Percentiles rank a stretch among this genome's conserved stretches.
Evolutionary conservation across 495 filamentous ascomycete genomes (phyloP).

Genomic region (Poronia punctata): DNA sequence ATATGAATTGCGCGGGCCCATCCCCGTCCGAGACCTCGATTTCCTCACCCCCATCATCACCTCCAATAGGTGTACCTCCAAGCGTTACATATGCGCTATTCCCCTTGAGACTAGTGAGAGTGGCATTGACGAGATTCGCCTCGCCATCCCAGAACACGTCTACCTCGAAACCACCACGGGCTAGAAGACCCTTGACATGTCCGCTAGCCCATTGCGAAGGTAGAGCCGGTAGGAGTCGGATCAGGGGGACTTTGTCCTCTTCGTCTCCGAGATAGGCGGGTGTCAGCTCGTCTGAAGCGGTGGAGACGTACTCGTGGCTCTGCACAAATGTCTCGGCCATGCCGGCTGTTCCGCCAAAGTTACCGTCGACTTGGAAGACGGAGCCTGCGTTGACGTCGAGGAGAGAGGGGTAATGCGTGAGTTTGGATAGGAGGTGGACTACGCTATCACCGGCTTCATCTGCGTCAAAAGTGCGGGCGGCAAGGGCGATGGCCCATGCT

Average conservation of each 20-base stretch:
- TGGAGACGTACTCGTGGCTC: constrained; percentile 2
- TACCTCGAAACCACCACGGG: background rate
- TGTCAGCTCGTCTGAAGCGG: background rate
- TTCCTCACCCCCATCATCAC: background rate
- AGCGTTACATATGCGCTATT: background rate
- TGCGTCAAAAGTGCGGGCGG: constrained; percentile 27
- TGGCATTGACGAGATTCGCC: background rate
- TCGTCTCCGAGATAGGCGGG: no score
- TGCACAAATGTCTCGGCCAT: constrained; percentile 27
- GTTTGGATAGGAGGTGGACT: background rate
- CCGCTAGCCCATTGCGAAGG: background rate
- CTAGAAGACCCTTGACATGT: background rate
- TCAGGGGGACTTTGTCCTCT: background rate
- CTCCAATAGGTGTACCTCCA: background rate
- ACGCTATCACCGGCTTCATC: constrained; percentile 8
- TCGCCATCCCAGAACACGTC: background rate
- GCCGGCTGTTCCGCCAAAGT: constrained; percentile 24
- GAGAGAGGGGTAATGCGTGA: constrained; percentile 6
- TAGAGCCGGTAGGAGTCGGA: background rate
- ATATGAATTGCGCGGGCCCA: no score
- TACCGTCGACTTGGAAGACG: constrained; percentile 30
- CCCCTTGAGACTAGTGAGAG: background rate
- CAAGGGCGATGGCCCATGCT: constrained; percentile 41
- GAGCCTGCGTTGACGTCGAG: constrained; percentile 5
- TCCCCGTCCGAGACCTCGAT: background rate